phyloP scores from a whole-genome alignment of 2,329 filamentous ascomycete species.

The Hypoxylon rubiginosum region DNA sequence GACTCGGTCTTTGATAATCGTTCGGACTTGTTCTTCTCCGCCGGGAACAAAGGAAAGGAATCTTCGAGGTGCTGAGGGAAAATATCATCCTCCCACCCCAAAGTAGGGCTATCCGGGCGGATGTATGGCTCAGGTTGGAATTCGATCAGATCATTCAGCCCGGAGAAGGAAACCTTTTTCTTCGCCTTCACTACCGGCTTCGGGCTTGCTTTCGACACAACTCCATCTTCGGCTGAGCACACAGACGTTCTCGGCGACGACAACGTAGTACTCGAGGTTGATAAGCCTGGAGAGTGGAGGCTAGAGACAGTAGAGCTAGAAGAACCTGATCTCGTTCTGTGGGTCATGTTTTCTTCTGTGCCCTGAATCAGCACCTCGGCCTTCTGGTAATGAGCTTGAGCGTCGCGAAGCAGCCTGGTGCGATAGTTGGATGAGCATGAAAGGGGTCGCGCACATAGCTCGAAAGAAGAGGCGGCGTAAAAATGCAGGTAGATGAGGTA shows the following conservation, averaged over 20 bases:
- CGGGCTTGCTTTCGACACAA: conserved; percentile 24
- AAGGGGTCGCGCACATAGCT: conserved; percentile 67
- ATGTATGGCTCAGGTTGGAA: conserved; percentile 61
- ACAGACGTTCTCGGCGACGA: conserved; percentile 64
- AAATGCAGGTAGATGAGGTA: conserved; percentile 72
- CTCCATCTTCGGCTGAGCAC: conserved; percentile 48
- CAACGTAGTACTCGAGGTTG: conserved; percentile 57
- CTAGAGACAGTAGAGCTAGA: conserved; percentile 55
- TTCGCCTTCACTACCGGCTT: conserved; percentile 44
- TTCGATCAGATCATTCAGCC: conserved; percentile 50
- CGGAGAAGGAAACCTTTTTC: conserved; percentile 62
- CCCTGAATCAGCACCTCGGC: conserved; percentile 63
- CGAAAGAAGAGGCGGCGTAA: conserved; percentile 71
- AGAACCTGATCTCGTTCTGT: conserved; percentile 56
- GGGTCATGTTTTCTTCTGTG: conserved; percentile 58
- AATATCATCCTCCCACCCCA: conserved; percentile 63
- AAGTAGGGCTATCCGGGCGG: conserved; percentile 71
- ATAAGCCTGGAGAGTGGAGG: conserved; percentile 61
- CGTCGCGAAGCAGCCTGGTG: conserved; percentile 63
- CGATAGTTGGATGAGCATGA: conserved; percentile 62
- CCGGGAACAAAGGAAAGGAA: conserved; percentile 24
- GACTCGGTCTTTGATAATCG: conserved; percentile 8
- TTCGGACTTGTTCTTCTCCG: conserved; percentile 17
- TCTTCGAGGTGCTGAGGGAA: conserved; percentile 28
- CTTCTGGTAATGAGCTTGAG: conserved; percentile 64